These are phyloP conservation scores for Hypoxylon cercidicola DNA, from an alignment of 495 filamentous ascomycete genomes.

Conservation along the genomic window DNA sequence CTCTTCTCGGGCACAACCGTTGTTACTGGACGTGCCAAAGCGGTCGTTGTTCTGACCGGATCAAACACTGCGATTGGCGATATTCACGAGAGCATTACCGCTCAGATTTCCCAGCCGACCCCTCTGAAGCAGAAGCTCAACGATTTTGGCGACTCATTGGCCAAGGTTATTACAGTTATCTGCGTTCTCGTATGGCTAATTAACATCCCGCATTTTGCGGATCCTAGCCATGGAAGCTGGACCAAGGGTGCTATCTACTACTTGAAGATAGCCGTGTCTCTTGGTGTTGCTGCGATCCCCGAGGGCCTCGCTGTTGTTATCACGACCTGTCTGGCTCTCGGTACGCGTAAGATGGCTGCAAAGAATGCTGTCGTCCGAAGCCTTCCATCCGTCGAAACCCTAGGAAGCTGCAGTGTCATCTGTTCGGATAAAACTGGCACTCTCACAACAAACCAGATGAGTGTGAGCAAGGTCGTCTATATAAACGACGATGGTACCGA, in stretches of 20 bases:
- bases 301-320: constrained; percentile 98
- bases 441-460: constrained; percentile 99
- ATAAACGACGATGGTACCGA: constrained; percentile 75
- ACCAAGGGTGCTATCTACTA: constrained; percentile 99
- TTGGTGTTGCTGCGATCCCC: constrained; percentile 97
- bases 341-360: constrained; percentile 97
- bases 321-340: constrained; percentile 93
- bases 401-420: constrained; percentile 99
- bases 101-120: constrained; percentile 97
- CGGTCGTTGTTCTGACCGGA: constrained; percentile 92
- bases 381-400: constrained; percentile 94
- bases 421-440: constrained; percentile 99
- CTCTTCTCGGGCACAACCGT: constrained; percentile 99
- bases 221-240: constrained; percentile 92
- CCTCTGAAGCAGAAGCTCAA: constrained; percentile 98
- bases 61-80: constrained; percentile 94
- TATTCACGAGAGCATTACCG: constrained; percentile 97
- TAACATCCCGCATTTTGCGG: constrained; percentile 96
- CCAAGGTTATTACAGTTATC: constrained; percentile 98
- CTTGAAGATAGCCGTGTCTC: constrained; percentile 98
- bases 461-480: constrained; percentile 91
- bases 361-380: constrained; percentile 98
- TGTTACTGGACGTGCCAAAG: constrained; percentile 91
- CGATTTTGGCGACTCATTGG: constrained; percentile 95
- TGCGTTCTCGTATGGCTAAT: constrained; percentile 98